Evolutionary conservation across 2,329 filamentous ascomycete species (phyloP).

Genomic region (Penicillium sp.): DNA sequence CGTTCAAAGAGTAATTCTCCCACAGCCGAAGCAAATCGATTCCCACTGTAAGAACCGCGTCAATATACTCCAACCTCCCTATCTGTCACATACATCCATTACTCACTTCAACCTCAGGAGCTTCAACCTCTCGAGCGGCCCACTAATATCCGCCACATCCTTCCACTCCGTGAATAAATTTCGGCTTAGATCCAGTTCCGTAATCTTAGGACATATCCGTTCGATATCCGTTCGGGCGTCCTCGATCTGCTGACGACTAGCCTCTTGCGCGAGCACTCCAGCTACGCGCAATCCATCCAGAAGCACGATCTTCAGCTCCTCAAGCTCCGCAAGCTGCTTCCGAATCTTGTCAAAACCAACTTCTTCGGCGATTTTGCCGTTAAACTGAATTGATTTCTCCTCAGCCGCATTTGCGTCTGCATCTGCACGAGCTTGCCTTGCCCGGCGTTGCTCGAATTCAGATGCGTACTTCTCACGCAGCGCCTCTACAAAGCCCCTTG

Average conservation of each 20-base stretch:
- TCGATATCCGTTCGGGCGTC: slow-evolving; percentile 56
- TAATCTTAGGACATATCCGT: slow-evolving; percentile 60
- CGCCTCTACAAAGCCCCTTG: slow-evolving; percentile 77
- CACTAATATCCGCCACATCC: slow-evolving; percentile 73
- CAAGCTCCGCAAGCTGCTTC: slow-evolving; percentile 74
- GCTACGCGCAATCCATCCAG: slow-evolving; percentile 75
- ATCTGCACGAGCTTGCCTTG: slow-evolving; percentile 10
- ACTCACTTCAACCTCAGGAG: slow-evolving; percentile 74
- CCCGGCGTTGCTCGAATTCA: slow-evolving; percentile 49
- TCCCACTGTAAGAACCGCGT: slow-evolving; percentile 63
- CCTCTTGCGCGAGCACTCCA: slow-evolving; percentile 37
- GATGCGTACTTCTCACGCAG: slow-evolving; percentile 83
- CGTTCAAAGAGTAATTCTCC: slow-evolving; percentile 51
- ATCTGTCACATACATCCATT: not conserved
- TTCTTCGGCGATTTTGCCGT: slow-evolving; percentile 86
- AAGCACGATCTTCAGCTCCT: slow-evolving; percentile 79
- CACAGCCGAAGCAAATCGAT: slow-evolving; percentile 61
- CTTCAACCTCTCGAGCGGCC: slow-evolving; percentile 68
- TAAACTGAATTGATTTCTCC: slow-evolving; percentile 68
- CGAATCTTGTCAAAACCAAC: slow-evolving; percentile 94
- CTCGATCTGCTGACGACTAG: slow-evolving; percentile 28
- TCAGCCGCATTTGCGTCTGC: slow-evolving; percentile 1
- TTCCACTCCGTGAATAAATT: slow-evolving; percentile 75
- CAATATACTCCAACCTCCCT: slow-evolving; percentile 11
- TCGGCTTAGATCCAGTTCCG: slow-evolving; percentile 81